Evolutionary conservation across 2,329 filamentous ascomycete genomes (phyloP), one percentile per base, ranked within the genome.

Genomic region (Sclerotinia trifoliorum): DNA sequence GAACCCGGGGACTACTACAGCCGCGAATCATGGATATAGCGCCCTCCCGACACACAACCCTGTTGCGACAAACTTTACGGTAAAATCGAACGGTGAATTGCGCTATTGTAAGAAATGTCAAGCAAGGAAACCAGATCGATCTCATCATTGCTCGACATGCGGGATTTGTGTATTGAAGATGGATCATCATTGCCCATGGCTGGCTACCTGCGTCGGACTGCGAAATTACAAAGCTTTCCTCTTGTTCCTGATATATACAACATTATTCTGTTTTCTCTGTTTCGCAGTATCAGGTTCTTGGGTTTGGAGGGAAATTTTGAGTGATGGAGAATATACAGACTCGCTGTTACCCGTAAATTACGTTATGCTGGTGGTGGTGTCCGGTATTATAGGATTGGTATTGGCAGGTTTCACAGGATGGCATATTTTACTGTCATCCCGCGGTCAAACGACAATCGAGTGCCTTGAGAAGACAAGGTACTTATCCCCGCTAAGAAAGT

Each of bases 151-250:
- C 84, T 96, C 93, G 15, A 96, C 93, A 5, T 99, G 95, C 81
- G 88, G 90, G 73, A 90, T 91, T 76, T 99, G 95, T 79, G 94
- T 99, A 35, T 84, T 99, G 79, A 99, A 99, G 83, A 99, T 99
- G 95, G 95, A 99, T 78, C 95, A 99, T 79, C 95, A 99, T 81
- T 99, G 95, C 78, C 95, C 95, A 21, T 99, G 95, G 95, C 85
- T 99, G 62, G 94, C 95, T 39, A 97, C 93, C 5, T 99, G 95
- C 79, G 91, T 99, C 69, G 95, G 95, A 26, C 83, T 99, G 72
- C 88, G 88, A 77, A 99, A 99, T 80, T 96, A 97, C 84, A 99
- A 99, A 81, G 86, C 94, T 0, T 99, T 99, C 78, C 79, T 99
- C 65, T 85, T 98, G 3, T 99, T 98, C 78, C 83, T 99, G 35